Evolutionary conservation across 345 rosid species (phyloP), one percentile per base, ranked within the genome.

Genomic region (Bruguiera sexangula): DNA sequence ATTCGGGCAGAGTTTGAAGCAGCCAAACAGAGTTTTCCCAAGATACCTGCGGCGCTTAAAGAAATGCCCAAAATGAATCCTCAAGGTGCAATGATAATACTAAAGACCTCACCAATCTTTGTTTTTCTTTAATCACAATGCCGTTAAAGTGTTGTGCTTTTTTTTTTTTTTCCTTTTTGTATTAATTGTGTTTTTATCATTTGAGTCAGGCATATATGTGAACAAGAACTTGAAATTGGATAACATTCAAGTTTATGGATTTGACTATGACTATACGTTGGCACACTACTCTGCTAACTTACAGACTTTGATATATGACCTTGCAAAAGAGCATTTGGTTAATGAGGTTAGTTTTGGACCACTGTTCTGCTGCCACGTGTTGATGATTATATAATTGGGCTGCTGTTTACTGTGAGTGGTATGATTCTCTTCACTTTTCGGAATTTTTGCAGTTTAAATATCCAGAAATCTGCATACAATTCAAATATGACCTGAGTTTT

Each of bases 241-340:
- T 70, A 81, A 77, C 59, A 68, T 95, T 57, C 97, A 89, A 77
- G 96, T 95, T 18, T 95, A 95, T 72, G 99, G 96, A 69, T 95
- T 95, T 30, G 96, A 95, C 76, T 95, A 95, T 67, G 99, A 95
- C 78, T 95, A 91, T 72, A 91, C 99, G 0, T 66, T 95, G 85
- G 97, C 96, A 2, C 97, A 88, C 79, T 94, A 95, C 85, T 86
- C 96, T 0, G 58, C 93, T 68, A 73, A 86, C 60, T 83, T 95
- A 62, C 97, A 95, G 82, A 85, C 77, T 73, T 88, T 95, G 82
- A 89, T 95, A 66, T 95, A 95, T 79, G 96, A 95, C 81, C 88
- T 88, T 51, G 99, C 99, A 0, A 91, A 88, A 75, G 82, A 91
- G 80, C 87, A 95, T 74, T 88, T 95, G 95, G 93, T 95, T 31